These are phyloP conservation scores for Chenopodium formosanum DNA, from an alignment of 148 eudicot species.

Conservation along the genomic window DNA sequence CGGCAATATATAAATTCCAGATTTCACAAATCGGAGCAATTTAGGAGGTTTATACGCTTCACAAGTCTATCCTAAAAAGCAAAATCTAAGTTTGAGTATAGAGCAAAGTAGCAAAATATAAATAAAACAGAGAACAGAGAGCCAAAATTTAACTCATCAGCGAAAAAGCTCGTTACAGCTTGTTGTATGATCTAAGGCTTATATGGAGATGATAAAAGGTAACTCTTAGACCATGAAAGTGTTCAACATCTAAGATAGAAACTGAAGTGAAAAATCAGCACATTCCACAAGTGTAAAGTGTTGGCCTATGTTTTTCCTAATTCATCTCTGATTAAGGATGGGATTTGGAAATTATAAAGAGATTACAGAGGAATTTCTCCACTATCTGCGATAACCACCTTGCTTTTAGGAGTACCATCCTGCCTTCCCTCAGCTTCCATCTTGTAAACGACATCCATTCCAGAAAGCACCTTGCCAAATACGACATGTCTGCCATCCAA, in stretches of 20 bases:
- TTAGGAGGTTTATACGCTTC: too few species aligned
- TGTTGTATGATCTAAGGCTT: not conserved
- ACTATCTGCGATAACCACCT: constrained; percentile 74
- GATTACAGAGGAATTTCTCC: constrained; percentile 86
- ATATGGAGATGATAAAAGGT: not conserved
- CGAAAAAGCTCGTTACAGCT: not conserved
- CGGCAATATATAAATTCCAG: too few species aligned
- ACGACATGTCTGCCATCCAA: constrained; percentile 96
- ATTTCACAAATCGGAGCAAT: too few species aligned
- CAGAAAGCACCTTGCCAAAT: constrained; percentile 94
- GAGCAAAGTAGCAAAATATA: too few species aligned
- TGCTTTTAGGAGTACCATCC: constrained; percentile 88
- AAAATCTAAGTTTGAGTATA: too few species aligned
- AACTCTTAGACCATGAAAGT: not conserved
- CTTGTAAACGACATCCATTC: constrained; percentile 98
- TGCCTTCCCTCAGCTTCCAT: constrained; percentile 94
- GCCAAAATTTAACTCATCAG: not conserved
- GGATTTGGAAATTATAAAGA: not conserved
- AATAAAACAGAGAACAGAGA: not conserved
- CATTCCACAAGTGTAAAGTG: not conserved
- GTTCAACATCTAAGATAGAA: not conserved
- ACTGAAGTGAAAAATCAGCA: not conserved
- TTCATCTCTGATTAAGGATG: not conserved
- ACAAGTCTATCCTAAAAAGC: too few species aligned
- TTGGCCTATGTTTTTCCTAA: constrained; percentile 6